Evolutionary conservation across 768 basidiomycete genomes (phyloP).

Genomic region (Mycena albidolilacea): DNA sequence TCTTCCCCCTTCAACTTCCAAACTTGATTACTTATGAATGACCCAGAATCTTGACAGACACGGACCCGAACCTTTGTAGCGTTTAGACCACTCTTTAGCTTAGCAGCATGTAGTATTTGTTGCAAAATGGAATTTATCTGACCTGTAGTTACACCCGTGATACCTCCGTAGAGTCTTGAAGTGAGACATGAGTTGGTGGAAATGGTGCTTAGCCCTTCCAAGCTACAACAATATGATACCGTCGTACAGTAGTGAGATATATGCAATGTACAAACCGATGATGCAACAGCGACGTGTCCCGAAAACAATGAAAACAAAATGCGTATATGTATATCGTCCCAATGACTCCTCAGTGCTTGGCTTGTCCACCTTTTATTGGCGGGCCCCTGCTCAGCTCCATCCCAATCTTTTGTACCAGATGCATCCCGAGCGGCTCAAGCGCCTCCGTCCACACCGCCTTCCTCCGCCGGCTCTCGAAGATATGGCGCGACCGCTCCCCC

Average conservation of each 20-base stretch:
- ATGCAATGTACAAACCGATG: no score
- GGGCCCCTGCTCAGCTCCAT: constrained; percentile 83
- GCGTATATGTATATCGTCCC: not conserved
- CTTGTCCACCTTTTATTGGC: constrained; percentile 42
- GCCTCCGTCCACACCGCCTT: constrained; percentile 74
- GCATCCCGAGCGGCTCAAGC: constrained; percentile 76
- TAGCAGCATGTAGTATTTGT: constrained; percentile 6
- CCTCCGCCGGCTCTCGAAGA: constrained; percentile 78
- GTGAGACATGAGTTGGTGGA: no score
- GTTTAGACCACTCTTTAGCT: constrained; percentile 4
- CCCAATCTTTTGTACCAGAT: constrained; percentile 80
- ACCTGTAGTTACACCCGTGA: no score
- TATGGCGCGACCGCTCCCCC: constrained; percentile 75
- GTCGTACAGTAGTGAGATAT: no score
- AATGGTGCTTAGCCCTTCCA: no score
- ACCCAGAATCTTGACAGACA: constrained; percentile 1
- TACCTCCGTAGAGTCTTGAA: not conserved
- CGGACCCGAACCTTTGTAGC: constrained; percentile 13
- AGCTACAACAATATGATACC: no score
- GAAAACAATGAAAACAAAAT: constrained; percentile 10
- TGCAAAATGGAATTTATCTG: not conserved
- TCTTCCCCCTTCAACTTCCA: constrained; percentile 32
- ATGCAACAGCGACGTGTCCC: not conserved
- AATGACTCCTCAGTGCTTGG: not conserved
- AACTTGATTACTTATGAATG: not conserved